These are phyloP conservation scores for Hevea brasiliensis DNA, from an alignment of 345 rosid genomes.

Conservation along the genomic window DNA sequence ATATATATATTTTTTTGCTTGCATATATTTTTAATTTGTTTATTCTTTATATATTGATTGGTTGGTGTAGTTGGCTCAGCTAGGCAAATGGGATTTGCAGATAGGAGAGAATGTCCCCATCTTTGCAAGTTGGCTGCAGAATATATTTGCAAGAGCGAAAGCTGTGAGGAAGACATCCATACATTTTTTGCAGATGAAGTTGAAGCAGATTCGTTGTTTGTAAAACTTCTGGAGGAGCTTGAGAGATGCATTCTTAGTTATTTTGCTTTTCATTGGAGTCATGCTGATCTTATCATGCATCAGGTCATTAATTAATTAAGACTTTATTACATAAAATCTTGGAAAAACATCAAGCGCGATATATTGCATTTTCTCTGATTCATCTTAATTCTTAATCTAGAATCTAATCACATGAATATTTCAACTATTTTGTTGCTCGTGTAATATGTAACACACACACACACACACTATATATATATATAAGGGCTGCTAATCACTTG, in stretches of 20 bases:
- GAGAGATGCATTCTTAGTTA: slow-evolving; percentile 81
- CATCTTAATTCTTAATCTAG: no score
- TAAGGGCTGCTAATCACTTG: no score
- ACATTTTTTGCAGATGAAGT: slow-evolving; percentile 50
- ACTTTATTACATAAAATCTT: no score
- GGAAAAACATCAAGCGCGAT: no score
- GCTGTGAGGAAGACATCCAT: slow-evolving; percentile 54
- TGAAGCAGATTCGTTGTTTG: slow-evolving; percentile 56
- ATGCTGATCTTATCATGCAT: slow-evolving; percentile 56
- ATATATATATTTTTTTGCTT: neutral
- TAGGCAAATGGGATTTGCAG: slow-evolving; percentile 76
- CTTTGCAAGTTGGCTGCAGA: slow-evolving; percentile 65
- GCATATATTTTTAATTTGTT: no score
- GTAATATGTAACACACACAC: no score
- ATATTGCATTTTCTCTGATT: no score
- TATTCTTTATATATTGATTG: neutral
- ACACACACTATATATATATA: no score
- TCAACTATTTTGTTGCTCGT: no score
- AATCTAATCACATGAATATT: no score
- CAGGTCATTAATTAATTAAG: slow-evolving; percentile 40
- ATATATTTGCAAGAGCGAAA: slow-evolving; percentile 53
- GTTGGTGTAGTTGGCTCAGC: slow-evolving; percentile 38
- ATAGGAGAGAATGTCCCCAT: slow-evolving; percentile 62
- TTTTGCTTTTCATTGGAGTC: slow-evolving; percentile 83
- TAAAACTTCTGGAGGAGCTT: slow-evolving; percentile 66